Evolutionary conservation across 106 monocot genomes (phyloP), one percentile per base, ranked within the genome.

Genomic region (Dendrobium officinale): DNA sequence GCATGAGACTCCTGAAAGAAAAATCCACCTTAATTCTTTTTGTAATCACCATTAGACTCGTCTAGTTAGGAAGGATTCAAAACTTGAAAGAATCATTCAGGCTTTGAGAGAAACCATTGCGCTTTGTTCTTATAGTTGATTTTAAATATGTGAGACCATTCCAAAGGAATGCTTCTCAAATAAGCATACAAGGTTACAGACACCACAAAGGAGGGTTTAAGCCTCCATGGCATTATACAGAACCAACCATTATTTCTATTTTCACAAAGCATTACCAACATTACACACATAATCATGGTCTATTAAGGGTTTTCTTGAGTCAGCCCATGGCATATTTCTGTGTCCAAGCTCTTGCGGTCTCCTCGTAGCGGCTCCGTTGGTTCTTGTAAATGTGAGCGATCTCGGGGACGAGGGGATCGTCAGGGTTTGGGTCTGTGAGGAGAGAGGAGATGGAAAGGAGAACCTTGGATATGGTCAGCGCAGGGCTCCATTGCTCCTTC

Each of bases 401-500:
- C 75, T 87, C 84, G 16, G 87, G 87, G 26, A 87, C 87, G 17
- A 87, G 84, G 33, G 87, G 87, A 74, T 87, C 87, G 40, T 82
- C 82, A 9, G 86, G 86, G 73, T 86, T 86, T 40, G 86, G 86
- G 75, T 86, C 86, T 17, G 82, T 83, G 13, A 77, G 77, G 17
- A 77, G 77, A 33, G 77, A 77, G 29, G 54, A 77, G 11, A 77
- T 77, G 77, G 77, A 77, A 5, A 77, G 77, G 51, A 77, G 77
- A 33, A 77, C 77, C 88, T 91, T 91, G 73, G 90, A 91, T 78
- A 91, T 91, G 80, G 90, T 91, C 19, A 91, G 70, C 24, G 90
- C 90, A 22, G 90, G 90, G 61, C 90, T 91, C 90, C 90, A 91
- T 43, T 91, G 90, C 82, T 88, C 90, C 82, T 88, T 91, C 33